phyloP scores from a whole-genome alignment of 2,329 filamentous ascomycete species.

The Venturia aucupariae region DNA sequence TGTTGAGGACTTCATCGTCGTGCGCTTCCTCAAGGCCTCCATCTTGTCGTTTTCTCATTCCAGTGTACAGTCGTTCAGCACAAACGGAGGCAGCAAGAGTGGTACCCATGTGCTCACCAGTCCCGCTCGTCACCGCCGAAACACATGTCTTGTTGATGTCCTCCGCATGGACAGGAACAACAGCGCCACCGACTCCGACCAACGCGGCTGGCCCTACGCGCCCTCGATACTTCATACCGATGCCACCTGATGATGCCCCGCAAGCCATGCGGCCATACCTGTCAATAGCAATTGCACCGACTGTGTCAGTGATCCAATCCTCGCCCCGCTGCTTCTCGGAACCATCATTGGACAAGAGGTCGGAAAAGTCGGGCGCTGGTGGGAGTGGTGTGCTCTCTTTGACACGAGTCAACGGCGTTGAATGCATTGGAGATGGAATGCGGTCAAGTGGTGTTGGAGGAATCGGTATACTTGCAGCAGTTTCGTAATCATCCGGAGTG shows the following conservation, averaged over 20 bases:
- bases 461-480: slow-evolving; percentile 6
- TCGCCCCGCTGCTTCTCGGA: not conserved
- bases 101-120: slow-evolving; percentile 95
- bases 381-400: slow-evolving; percentile 18
- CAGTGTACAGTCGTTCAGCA: slow-evolving; percentile 73
- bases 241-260: slow-evolving; percentile 91
- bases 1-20: slow-evolving; percentile 58
- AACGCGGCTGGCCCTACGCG: slow-evolving; percentile 87
- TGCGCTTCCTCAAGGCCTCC: slow-evolving; percentile 49
- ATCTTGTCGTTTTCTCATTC: slow-evolving; percentile 48
- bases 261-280: slow-evolving; percentile 79
- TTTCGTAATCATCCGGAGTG: not conserved
- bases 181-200: slow-evolving; percentile 81
- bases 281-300: slow-evolving; percentile 92
- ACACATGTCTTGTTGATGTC: slow-evolving; percentile 64
- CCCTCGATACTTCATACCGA: slow-evolving; percentile 95
- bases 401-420: slow-evolving; percentile 17
- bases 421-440: slow-evolving; percentile 13
- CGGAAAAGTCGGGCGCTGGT: slow-evolving; percentile 2
- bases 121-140: slow-evolving; percentile 84
- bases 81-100: slow-evolving; percentile 84
- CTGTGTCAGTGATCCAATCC: slow-evolving; percentile 79
- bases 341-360: not conserved
- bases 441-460: slow-evolving; percentile 15
- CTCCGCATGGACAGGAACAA: slow-evolving; percentile 65